Evolutionary conservation across 768 basidiomycete species (phyloP), one percentile per base, ranked within the genome.

Genomic region (Amanita inopinata): DNA sequence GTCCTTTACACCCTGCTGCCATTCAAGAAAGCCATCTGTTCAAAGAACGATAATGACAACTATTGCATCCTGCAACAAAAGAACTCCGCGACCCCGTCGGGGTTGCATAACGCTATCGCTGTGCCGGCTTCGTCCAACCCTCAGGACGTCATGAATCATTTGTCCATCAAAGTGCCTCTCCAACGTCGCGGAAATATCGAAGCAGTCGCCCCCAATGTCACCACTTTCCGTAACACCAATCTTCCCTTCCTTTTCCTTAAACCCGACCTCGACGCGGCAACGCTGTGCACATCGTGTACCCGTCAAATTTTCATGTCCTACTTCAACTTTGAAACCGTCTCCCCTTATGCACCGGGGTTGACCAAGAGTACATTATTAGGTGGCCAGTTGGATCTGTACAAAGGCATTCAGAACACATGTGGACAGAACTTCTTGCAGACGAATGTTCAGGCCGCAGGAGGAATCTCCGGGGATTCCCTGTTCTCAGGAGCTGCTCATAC

Each of bases 281-380:
- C 61, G 17, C 80, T 96, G 33, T 97, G 94, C 78, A 79, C 71
- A 2, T 51, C 79, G 10, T 98, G 94, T 78, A 79, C 87, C 9
- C 76, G 83, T 57, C 73, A 72, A 49, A 65, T 92, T 56, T 56
- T 98, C 50, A 74, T 77, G 1, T 51, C 78, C 6, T 99, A 87
- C 72, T 79, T 88, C 60, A 60, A 65, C 44, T 93, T 75, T 61
- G 86, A 92, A 64, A 73, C 76, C 31, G 58, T 60, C 43, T 62
- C 67, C 33, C 83, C 83, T 1, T 97, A 90, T 59, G 85, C 73
- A 5, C 75, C 83, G 20, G 91, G 94, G 38, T 54, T 96, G 19
- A 40, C 48, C 45, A 68, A 70, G 52, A 85, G 81, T 53, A 57
- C 67, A 10, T 66, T 97, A 42, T 66, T 98, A 33, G 55, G 64